Percentiles rank a stretch among this genome's conserved stretches.
Evolutionary conservation across 257 asterid species (phyloP).

Genomic region (Solanum sitiens): DNA sequence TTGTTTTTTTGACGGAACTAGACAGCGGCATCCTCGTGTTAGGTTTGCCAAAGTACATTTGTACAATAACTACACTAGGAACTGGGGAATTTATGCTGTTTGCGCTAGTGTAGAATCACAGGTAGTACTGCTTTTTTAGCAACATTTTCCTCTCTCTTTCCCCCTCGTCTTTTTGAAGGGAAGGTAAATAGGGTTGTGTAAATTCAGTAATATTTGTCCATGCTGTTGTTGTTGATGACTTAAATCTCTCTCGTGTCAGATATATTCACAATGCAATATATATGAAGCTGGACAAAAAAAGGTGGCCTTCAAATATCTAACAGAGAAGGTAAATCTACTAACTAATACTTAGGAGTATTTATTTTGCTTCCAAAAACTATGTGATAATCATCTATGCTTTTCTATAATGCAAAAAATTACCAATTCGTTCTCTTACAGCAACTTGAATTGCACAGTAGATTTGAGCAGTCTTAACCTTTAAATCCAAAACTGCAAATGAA

Average conservation of each 20-base stretch:
- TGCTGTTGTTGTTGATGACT: background rate
- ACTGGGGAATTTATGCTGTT: constrained; percentile 83
- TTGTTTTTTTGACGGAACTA: constrained; percentile 85
- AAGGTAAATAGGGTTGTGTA: background rate
- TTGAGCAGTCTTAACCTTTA: background rate
- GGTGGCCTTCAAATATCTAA: constrained; percentile 61
- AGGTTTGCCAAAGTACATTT: constrained; percentile 80
- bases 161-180: background rate
- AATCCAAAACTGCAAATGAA: background rate
- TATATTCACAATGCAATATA: constrained; percentile 79
- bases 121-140: constrained; percentile 22
- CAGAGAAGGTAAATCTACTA: constrained; percentile 51
- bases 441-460: background rate
- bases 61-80: constrained; percentile 66
- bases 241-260: constrained; percentile 20
- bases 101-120: constrained; percentile 95
- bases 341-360: background rate
- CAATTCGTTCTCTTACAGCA: background rate
- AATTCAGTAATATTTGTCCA: background rate
- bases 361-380: background rate
- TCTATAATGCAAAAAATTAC: background rate
- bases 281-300: constrained; percentile 89
- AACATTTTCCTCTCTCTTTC: background rate
- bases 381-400: background rate
- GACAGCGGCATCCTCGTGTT: constrained; percentile 94